These are phyloP conservation scores for Malassezia psittaci DNA, from an alignment of 1,284 basidiomycete genomes.

Conservation along the genomic window DNA sequence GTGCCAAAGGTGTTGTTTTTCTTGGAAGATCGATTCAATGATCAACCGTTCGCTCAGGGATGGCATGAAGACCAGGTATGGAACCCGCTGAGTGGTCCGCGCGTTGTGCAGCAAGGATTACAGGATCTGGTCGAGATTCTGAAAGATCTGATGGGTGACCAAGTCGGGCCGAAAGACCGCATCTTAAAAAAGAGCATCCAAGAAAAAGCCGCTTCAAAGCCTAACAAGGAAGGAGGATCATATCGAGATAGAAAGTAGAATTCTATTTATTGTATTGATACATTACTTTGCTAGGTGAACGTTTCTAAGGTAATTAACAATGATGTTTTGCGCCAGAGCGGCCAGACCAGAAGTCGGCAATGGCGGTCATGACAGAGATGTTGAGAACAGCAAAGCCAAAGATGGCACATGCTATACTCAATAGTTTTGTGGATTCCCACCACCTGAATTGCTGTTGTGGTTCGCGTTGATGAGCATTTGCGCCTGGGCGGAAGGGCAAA, in stretches of 20 bases:
- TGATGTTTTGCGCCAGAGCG: conserved; percentile 9
- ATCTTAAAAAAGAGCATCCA: no score
- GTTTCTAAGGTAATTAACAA: no score
- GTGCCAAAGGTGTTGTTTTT: conserved; percentile 22
- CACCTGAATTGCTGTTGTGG: conserved; percentile 30
- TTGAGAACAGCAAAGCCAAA: conserved; percentile 40
- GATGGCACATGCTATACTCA: conserved; percentile 36
- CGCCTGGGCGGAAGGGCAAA: conserved; percentile 41
- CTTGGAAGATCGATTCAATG: conserved; percentile 21
- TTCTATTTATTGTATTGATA: no score
- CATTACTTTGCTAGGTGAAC: no score
- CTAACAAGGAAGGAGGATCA: no score
- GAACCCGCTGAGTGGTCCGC: not conserved
- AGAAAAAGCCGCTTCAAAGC: no score
- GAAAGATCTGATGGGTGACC: not conserved
- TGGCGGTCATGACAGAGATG: conserved; percentile 18
- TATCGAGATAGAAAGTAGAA: no score
- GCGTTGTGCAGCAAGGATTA: not conserved
- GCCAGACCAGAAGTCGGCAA: conserved; percentile 8
- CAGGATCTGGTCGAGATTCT: not conserved
- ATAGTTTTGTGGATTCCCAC: conserved; percentile 41
- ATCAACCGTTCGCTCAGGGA: conserved; percentile 1
- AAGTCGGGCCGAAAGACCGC: not conserved
- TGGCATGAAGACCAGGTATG: not conserved
- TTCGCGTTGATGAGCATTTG: conserved; percentile 20